Percentiles rank a stretch among this genome's conserved stretches.
Evolutionary conservation across 345 rosid species (phyloP).

Genomic region (Dimocarpus longan): DNA sequence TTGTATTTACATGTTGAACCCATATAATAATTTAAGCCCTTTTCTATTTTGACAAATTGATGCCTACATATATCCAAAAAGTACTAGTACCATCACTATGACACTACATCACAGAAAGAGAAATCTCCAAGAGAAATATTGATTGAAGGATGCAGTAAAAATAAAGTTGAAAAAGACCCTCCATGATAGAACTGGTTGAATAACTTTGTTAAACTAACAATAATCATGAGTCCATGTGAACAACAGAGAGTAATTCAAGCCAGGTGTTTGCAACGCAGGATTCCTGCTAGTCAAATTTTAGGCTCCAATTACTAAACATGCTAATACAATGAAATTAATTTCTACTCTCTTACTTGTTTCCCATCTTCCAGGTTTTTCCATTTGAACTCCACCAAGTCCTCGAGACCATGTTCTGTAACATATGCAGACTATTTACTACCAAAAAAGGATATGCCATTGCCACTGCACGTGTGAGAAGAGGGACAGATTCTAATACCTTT

Average conservation of each 20-base stretch:
- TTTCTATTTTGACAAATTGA: no score
- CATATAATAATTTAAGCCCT: no score
- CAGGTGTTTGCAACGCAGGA: slow-evolving; percentile 54
- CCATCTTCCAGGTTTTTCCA: slow-evolving; percentile 68
- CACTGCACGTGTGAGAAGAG: not conserved
- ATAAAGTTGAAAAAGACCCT: no score
- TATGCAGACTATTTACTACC: not conserved
- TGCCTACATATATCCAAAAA: no score
- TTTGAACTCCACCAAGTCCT: slow-evolving; percentile 66
- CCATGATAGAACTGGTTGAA: no score
- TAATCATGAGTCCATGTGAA: slow-evolving; percentile 44
- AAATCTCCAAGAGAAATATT: no score
- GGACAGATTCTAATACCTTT: slow-evolving; percentile 45
- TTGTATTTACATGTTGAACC: no score
- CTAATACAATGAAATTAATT: not conserved
- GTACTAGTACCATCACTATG: no score
- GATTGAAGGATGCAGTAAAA: no score
- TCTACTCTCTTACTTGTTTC: slow-evolving; percentile 48
- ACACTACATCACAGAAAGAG: no score
- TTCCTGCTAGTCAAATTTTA: slow-evolving; percentile 46
- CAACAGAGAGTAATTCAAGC: slow-evolving; percentile 67
- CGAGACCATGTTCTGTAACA: slow-evolving; percentile 60
- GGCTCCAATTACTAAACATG: slow-evolving; percentile 12
- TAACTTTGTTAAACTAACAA: no score
- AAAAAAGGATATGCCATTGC: not conserved